Conservation (phyloP, 768 basidiomycete species). For the Sarcomyxa edulis region DNA sequence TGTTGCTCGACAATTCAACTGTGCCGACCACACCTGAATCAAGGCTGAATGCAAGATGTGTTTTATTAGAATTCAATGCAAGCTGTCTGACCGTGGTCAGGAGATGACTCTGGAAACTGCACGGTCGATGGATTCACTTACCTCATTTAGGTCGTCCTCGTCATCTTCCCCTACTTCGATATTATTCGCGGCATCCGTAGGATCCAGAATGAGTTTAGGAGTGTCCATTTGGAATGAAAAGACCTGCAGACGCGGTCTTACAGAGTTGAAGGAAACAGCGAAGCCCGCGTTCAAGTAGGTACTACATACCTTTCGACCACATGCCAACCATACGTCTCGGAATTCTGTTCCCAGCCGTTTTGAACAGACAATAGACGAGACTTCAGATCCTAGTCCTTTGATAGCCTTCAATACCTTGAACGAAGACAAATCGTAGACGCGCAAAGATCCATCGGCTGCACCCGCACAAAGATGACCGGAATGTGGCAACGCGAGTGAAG, state of each 20-base stretch:
- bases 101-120: background rate
- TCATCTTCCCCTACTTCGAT: conserved; percentile 46
- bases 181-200: conserved; percentile 39
- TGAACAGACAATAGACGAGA: conserved; percentile 57
- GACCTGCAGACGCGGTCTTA: conserved; percentile 18
- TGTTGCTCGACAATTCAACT: conserved; percentile 48
- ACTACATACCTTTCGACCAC: conserved; percentile 47
- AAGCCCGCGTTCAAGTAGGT: background rate
- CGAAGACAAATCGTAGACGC: conserved; percentile 57
- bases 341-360: conserved; percentile 33
- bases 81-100: conserved; percentile 47
- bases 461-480: conserved; percentile 51
- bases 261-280: conserved; percentile 1
- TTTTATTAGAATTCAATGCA: conserved; percentile 48
- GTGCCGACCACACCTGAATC: conserved; percentile 69
- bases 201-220: conserved; percentile 47
- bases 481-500: conserved; percentile 47
- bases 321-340: conserved; percentile 60
- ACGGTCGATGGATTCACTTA: conserved; percentile 22
- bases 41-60: conserved; percentile 60
- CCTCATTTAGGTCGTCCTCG: conserved; percentile 67
- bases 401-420: conserved; percentile 61
- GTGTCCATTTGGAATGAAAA: conserved; percentile 43
- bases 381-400: conserved; percentile 47
- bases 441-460: conserved; percentile 67